These are phyloP conservation scores for Canariomyces notabilis DNA, from an alignment of 2,329 filamentous ascomycete species.

Conservation along the genomic window DNA sequence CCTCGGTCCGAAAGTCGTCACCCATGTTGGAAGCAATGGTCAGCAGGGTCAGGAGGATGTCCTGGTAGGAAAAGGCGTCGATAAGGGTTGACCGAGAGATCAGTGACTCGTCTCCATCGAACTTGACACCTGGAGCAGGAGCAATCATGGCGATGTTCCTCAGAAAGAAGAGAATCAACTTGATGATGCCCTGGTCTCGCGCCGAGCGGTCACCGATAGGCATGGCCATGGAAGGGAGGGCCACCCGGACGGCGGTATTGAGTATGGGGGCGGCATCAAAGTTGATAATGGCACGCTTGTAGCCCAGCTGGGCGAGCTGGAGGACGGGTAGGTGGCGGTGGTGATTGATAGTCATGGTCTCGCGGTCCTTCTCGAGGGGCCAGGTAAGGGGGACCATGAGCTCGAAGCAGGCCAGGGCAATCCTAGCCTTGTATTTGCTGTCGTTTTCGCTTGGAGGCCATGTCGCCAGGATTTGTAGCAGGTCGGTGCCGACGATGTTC, in stretches of 20 bases:
- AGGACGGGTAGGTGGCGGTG: slow-evolving; percentile 87
- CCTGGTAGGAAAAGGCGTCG: slow-evolving; percentile 83
- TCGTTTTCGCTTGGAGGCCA: slow-evolving; percentile 72
- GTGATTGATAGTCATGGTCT: slow-evolving; percentile 86
- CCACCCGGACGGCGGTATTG: slow-evolving; percentile 73
- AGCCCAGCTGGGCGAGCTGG: slow-evolving; percentile 78
- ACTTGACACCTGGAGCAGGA: slow-evolving; percentile 64
- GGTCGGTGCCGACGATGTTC: slow-evolving; percentile 83
- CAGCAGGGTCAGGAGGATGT: slow-evolving; percentile 79
- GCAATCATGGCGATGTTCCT: slow-evolving; percentile 84
- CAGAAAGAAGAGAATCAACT: slow-evolving; percentile 81
- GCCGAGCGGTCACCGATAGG: slow-evolving; percentile 68
- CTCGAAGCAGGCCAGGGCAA: slow-evolving; percentile 83
- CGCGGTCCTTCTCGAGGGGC: slow-evolving; percentile 76
- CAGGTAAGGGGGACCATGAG: slow-evolving; percentile 89
- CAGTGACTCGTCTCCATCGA: slow-evolving; percentile 84
- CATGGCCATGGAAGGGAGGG: slow-evolving; percentile 78
- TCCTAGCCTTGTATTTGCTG: slow-evolving; percentile 69
- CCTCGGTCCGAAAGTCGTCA: slow-evolving; percentile 86
- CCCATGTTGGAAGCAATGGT: slow-evolving; percentile 89
- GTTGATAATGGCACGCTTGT: slow-evolving; percentile 85
- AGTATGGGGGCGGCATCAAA: slow-evolving; percentile 73
- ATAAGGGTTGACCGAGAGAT: slow-evolving; percentile 84
- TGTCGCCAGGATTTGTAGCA: slow-evolving; percentile 79
- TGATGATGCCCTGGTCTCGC: slow-evolving; percentile 88